Percentiles rank a stretch among this genome's conserved stretches.
phyloP scores from a whole-genome alignment of 192 early-diverging fungal genomes.

The Backusella liffmaniae region DNA sequence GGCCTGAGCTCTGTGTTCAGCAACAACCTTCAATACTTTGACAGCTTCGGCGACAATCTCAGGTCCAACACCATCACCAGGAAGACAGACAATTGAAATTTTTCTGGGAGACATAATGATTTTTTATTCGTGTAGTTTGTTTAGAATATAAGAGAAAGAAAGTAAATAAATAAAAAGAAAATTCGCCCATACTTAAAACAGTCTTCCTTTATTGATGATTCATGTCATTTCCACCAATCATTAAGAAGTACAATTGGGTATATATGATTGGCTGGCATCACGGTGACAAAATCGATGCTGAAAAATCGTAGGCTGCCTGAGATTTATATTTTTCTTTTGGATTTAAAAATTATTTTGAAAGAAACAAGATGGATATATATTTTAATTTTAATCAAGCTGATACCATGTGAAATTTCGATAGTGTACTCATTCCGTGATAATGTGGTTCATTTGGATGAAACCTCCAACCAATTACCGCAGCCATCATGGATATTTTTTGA shows the following conservation, averaged over 20 bases:
- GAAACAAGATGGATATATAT: too few species aligned
- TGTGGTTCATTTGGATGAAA: too few species aligned
- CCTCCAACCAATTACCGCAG: too few species aligned
- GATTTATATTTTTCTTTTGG: background rate
- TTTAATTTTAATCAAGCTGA: too few species aligned
- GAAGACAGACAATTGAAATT: slow-evolving; percentile 65
- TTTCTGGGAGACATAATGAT: slow-evolving; percentile 20
- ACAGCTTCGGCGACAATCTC: slow-evolving; percentile 91
- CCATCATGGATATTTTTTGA: too few species aligned
- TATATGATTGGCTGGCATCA: background rate
- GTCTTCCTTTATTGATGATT: slow-evolving; percentile 20
- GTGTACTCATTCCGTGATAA: too few species aligned
- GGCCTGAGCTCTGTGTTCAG: slow-evolving; percentile 57
- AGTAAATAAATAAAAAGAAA: slow-evolving; percentile 12
- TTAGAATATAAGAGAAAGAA: slow-evolving; percentile 11
- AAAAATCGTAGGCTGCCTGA: background rate
- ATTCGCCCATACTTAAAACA: background rate
- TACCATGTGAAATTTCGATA: too few species aligned
- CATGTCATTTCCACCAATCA: slow-evolving; percentile 25
- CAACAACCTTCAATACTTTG: slow-evolving; percentile 83
- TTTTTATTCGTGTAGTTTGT: slow-evolving; percentile 1
- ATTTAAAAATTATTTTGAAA: background rate
- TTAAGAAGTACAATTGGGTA: background rate
- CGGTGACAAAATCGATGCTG: background rate
- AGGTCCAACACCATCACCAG: slow-evolving; percentile 96